Evolutionary conservation across 2,329 filamentous ascomycete genomes (phyloP), one percentile per base, ranked within the genome.

Genomic region (Trichoderma sp.): DNA sequence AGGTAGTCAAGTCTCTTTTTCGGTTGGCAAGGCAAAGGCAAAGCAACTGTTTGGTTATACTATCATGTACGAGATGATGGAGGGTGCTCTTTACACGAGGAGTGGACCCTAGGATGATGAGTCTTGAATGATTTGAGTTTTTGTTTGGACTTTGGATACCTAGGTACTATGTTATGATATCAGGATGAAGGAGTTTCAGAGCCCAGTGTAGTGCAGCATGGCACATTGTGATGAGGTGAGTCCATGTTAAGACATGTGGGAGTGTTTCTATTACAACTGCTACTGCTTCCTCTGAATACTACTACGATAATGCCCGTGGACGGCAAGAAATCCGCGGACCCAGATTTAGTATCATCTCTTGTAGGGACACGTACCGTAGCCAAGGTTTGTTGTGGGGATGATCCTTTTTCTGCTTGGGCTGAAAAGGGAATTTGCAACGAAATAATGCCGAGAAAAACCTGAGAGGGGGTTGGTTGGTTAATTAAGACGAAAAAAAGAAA

Each of bases 381-480:
- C 30, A 21, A 16, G 51, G 16, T 21, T 43, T 8, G 26, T 43
- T 60, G 43, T 60, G 65, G 56, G 56, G 65, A 43, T 68, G 65
- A 46, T 39, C 18, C 21, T 51, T 68, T 56, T 39, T 24, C 13
- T 30, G 18, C 26, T 60, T 60, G 65, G 30, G 46, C 55, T 68
- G 46, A 68, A 67, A n/a, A 10, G 8, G 65, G 65, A 67, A n/a
- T 60, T 39, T 67, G 46, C n/a, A 43, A 67, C 65, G 65, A 60
- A 49, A 60, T 67, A 67, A 52, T 59, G 65, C 65, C 65, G 55
- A 67, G 30, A 24, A n/a, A 16, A 21, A 2, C 26, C 10, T 10
- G 18, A n/a, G 60, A 39, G 34, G 26, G 26, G 24, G 30, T 28
- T 7, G 5, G 10, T 30, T 26, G 26, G 34, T 24, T 46, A 18